These are phyloP conservation scores for Hygrophorus pudorinus DNA, from an alignment of 768 basidiomycete genomes.

Conservation along the genomic window DNA sequence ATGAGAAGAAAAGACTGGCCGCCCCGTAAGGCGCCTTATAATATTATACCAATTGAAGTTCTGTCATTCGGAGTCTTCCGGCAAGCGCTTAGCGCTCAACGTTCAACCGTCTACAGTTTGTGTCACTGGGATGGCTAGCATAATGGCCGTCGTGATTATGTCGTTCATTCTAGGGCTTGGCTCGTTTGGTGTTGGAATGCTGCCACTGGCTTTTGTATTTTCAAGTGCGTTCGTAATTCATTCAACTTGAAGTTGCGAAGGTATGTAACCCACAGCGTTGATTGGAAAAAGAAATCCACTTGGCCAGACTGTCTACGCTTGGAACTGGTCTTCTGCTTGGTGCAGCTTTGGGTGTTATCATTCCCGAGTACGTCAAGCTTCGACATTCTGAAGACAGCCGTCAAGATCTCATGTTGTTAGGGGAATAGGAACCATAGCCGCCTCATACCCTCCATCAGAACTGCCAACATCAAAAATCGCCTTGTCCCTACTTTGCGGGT, in stretches of 20 bases:
- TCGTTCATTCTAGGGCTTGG: slow-evolving; percentile 47
- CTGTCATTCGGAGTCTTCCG: too few relatives aligned
- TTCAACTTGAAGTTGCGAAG: slow-evolving; percentile 5
- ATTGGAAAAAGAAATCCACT: slow-evolving; percentile 25
- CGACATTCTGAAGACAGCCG: not conserved
- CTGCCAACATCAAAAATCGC: slow-evolving; percentile 48
- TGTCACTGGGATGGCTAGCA: not conserved
- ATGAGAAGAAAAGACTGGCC: slow-evolving; percentile 33
- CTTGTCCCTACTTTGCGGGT: slow-evolving; percentile 53
- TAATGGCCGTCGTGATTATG: slow-evolving; percentile 37
- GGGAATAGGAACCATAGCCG: slow-evolving; percentile 57
- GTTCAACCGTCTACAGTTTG: too few relatives aligned
- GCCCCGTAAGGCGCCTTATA: not conserved
- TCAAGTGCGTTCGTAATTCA: slow-evolving; percentile 40
- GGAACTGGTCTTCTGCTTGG: slow-evolving; percentile 84
- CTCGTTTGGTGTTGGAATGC: slow-evolving; percentile 61
- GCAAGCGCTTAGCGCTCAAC: too few relatives aligned
- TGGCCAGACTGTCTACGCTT: slow-evolving; percentile 39
- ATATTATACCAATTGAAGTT: too few relatives aligned
- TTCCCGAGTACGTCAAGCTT: slow-evolving; percentile 69
- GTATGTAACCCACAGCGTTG: slow-evolving; percentile 8
- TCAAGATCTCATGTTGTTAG: slow-evolving; percentile 25
- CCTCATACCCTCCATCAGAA: slow-evolving; percentile 23
- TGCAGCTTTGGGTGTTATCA: slow-evolving; percentile 82
- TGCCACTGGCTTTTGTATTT: slow-evolving; percentile 66